Conservation (phyloP, 1,139 yeast genomes). For the Cylindricascospora bacillispora region DNA sequence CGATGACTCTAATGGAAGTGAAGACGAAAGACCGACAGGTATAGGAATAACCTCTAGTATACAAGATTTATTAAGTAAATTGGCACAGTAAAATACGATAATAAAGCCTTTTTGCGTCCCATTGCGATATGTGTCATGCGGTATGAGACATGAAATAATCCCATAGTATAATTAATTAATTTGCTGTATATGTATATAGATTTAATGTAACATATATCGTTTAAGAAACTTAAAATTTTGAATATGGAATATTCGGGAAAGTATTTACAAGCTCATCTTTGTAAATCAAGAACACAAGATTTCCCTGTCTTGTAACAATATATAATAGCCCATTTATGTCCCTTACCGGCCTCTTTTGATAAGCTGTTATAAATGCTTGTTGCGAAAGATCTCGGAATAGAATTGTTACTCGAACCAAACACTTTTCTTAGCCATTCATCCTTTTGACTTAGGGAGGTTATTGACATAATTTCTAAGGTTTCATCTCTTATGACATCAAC, state of each 20-base stretch:
- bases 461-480: constrained; percentile 65
- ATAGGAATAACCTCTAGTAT: constrained; percentile 19
- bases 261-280: constrained; percentile 35
- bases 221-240: too few relatives aligned
- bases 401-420: constrained; percentile 48
- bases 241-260: too few relatives aligned
- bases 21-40: constrained; percentile 1
- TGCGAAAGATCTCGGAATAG: constrained; percentile 67
- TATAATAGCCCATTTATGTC: constrained; percentile 60
- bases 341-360: constrained; percentile 58
- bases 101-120: too few relatives aligned
- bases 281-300: constrained; percentile 56
- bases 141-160: too few relatives aligned
- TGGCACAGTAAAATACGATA: constrained; percentile 18
- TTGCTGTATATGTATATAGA: too few relatives aligned
- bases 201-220: too few relatives aligned
- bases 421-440: constrained; percentile 88
- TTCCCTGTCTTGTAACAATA: constrained; percentile 65
- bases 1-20: constrained; percentile 3
- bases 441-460: constrained; percentile 60
- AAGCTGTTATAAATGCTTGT: constrained; percentile 57
- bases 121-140: too few relatives aligned
- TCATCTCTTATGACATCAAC: constrained; percentile 72
- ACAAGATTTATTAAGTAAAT: constrained; percentile 24
- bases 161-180: too few relatives aligned